Conservation (phyloP, 352 stramenopile genomes). For the Aphanomyces invadans region DNA sequence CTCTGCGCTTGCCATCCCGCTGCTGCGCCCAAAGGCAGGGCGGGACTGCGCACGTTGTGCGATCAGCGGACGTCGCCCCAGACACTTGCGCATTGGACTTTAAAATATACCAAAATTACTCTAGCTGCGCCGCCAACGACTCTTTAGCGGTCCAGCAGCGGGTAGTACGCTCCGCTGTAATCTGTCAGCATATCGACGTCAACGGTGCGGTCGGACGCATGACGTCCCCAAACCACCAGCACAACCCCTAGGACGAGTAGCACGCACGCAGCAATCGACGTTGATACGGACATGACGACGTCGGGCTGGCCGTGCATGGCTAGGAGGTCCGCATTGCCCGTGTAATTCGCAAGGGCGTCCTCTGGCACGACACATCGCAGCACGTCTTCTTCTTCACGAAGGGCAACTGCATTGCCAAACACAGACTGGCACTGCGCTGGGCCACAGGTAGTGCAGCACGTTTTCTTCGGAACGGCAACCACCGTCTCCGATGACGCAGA, state of each 20-base stretch:
- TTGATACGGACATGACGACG: background rate
- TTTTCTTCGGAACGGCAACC: conserved; percentile 4
- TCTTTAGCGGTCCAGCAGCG: conserved; percentile 12
- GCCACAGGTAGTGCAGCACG: conserved; percentile 14
- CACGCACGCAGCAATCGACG: background rate
- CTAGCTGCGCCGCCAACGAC: background rate
- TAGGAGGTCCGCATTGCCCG: background rate
- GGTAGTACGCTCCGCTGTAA: conserved; percentile 7
- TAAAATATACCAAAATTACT: too few species aligned
- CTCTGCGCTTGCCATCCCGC: too few species aligned
- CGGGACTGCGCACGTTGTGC: too few species aligned
- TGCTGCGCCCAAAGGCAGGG: too few species aligned
- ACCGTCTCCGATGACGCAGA: background rate
- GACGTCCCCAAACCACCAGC: background rate
- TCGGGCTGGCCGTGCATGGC: background rate
- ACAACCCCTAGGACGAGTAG: conserved; percentile 3
- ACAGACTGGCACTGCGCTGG: background rate
- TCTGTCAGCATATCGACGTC: background rate
- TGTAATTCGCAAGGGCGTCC: background rate
- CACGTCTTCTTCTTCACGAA: conserved; percentile 17
- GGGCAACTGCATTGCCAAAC: background rate
- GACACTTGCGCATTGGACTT: too few species aligned
- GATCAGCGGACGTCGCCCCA: too few species aligned
- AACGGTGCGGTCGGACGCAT: background rate
- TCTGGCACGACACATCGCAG: conserved; percentile 15